Percentiles rank a stretch among this genome's conserved stretches.
These are phyloP conservation scores for Huntiella moniliformis DNA, from an alignment of 2,329 filamentous ascomycete genomes.

Conservation along the genomic window DNA sequence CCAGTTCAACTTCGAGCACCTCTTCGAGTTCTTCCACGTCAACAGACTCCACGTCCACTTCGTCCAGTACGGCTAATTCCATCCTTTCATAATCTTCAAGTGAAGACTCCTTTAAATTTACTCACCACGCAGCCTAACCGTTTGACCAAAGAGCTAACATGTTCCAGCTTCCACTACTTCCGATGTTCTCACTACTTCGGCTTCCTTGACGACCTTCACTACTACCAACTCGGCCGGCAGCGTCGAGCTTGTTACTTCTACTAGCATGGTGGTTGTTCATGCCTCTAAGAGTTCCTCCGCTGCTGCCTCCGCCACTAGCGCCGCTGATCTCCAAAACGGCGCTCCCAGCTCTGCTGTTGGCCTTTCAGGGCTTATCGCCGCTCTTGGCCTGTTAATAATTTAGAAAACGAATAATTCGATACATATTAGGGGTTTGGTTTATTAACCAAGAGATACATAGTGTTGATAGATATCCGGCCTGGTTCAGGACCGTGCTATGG, in stretches of 20 bases:
- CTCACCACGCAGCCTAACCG: too few species aligned
- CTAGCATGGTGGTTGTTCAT: constrained; percentile 28
- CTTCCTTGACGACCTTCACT: constrained; percentile 24
- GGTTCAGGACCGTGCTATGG: too few species aligned
- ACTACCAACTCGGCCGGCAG: constrained; percentile 27
- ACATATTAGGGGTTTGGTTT: too few species aligned
- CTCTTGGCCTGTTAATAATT: not conserved
- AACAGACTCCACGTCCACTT: not conserved
- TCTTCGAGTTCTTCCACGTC: not conserved
- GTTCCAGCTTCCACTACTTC: constrained; percentile 14
- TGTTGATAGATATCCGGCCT: too few species aligned
- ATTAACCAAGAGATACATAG: too few species aligned
- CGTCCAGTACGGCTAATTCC: not conserved
- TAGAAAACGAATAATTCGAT: too few species aligned
- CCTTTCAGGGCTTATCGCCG: not conserved
- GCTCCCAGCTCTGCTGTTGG: constrained; percentile 15
- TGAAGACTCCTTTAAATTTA: not conserved
- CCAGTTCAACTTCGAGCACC: not conserved
- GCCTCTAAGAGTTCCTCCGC: constrained; percentile 16
- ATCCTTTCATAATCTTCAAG: not conserved
- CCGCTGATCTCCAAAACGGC: constrained; percentile 21
- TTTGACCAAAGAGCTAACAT: not conserved
- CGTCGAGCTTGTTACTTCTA: constrained; percentile 28
- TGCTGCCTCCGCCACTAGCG: constrained; percentile 14
- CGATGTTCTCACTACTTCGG: constrained; percentile 17